Conservation (phyloP, 495 filamentous ascomycete species). For the Copromyces sp. region DNA sequence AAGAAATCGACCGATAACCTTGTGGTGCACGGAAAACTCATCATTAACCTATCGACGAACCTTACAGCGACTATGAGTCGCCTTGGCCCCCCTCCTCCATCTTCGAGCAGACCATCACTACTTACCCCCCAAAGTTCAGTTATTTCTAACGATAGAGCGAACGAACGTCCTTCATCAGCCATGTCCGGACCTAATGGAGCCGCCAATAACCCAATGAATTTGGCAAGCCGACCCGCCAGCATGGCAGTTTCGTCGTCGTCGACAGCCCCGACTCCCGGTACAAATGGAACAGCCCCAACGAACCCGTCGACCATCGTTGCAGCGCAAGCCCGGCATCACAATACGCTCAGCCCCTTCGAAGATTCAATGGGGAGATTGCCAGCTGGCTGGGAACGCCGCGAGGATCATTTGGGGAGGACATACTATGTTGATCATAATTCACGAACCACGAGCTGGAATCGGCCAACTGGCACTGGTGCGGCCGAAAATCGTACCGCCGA, state of each 20-base stretch:
- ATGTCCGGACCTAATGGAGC: constrained; percentile 34
- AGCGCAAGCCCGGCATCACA: constrained; percentile 27
- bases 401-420: constrained; percentile 93
- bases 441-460: constrained; percentile 88
- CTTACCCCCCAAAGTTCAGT: constrained; percentile 29
- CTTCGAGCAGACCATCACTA: constrained; percentile 32
- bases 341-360: constrained; percentile 83
- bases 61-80: constrained; percentile 34
- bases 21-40: constrained; percentile 93
- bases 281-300: constrained; percentile 21
- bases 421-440: constrained; percentile 99
- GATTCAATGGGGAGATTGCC: constrained; percentile 88
- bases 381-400: constrained; percentile 88
- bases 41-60: constrained; percentile 90
- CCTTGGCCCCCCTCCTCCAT: constrained; percentile 19
- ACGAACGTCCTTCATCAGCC: constrained; percentile 36
- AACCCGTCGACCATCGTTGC: constrained; percentile 1
- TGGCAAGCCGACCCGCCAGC: constrained; percentile 31
- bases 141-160: constrained; percentile 19
- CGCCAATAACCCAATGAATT: constrained; percentile 16
- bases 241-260: constrained; percentile 27
- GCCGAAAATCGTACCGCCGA: constrained; percentile 67
- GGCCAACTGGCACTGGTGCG: constrained; percentile 71
- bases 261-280: constrained; percentile 23
- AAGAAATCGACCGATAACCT: constrained; percentile 98